These are phyloP conservation scores for Pyrenopolyporus hunteri DNA, from an alignment of 495 filamentous ascomycete genomes.

Conservation along the genomic window DNA sequence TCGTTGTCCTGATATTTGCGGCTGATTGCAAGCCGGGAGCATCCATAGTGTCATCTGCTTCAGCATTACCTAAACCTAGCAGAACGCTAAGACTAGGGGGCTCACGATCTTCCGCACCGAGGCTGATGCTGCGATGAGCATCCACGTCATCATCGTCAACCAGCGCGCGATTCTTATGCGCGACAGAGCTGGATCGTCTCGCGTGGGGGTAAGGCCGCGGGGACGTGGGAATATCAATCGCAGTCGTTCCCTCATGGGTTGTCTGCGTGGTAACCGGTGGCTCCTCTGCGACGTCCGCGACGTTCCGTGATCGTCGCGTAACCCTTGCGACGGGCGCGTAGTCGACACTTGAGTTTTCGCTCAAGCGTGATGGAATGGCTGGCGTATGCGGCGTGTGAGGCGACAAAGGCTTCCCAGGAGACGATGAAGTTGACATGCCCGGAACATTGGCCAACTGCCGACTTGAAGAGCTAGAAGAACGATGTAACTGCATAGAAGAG, in stretches of 20 bases:
- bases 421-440: slow-evolving; percentile 86
- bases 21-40: slow-evolving; percentile 52
- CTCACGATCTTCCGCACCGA: slow-evolving; percentile 71
- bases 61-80: slow-evolving; percentile 54
- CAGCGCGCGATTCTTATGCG: slow-evolving; percentile 65
- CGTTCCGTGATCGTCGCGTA: slow-evolving; percentile 22
- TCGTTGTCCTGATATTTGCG: slow-evolving; percentile 49
- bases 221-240: slow-evolving; percentile 85
- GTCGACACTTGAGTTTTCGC: slow-evolving; percentile 84
- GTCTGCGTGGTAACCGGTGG: slow-evolving; percentile 47
- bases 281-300: slow-evolving; percentile 48
- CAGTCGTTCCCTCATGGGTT: slow-evolving; percentile 61
- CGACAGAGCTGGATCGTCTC: slow-evolving; percentile 78
- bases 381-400: slow-evolving; percentile 95
- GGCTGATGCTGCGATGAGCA: slow-evolving; percentile 73
- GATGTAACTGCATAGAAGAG: slow-evolving; percentile 79
- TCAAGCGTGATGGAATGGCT: slow-evolving; percentile 88
- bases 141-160: slow-evolving; percentile 70
- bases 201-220: slow-evolving; percentile 67
- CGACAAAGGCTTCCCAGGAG: slow-evolving; percentile 85
- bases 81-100: slow-evolving; percentile 63
- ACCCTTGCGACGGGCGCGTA: slow-evolving; percentile 55
- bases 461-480: slow-evolving; percentile 83
- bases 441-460: slow-evolving; percentile 83
- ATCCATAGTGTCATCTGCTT: slow-evolving; percentile 37